Base-by-base conservation (phyloP, 1,284 basidiomycete species). In the Puccinia hordei region DNA sequence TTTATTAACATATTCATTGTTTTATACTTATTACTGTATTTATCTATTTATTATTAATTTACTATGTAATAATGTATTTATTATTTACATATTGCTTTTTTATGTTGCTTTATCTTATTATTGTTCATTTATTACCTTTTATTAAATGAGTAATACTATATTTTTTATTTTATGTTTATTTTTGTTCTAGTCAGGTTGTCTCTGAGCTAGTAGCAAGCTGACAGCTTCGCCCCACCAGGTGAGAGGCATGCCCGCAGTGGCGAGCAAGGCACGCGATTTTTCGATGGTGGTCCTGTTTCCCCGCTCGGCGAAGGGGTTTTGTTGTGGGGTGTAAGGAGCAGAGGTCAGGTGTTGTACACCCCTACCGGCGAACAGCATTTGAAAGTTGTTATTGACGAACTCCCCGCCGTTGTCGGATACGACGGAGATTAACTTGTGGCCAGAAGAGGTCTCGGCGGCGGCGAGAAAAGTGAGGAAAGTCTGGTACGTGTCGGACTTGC, bases 301-400 rank as follows among this genome's bases (percentile, higher is more conserved):
- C 59, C 86, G 38, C 38, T 41, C 38, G 6, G 38, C 38, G 6
- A 41, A 41, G 12, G 38, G 38, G 12, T 41, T 41, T 73, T 82
- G 85, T 83, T 0, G 85, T 82, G 85, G 86, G 2, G 85, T 84
- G 80, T 88, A 84, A 69, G 87, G 87, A 0, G 86, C 83, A 13
- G 85, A 85, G 24, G 85, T 82, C 61, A 85, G 81, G 30, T 82
- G 83, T 33, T 80, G 49, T 3, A 86, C 87, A 22, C 87, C 87
- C 9, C 81, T 38, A 0, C 65, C 44, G 12, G 81, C 80, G 8
- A 86, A 84, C 57, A 83, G 85, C 0, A 75, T 81, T 15, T 76
- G 24, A 80, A 87, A 85, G 8, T 81, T 82, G 2, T 19, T 3
- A 22, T 82, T 81, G 4, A 80, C 81, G 10, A 81, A 85, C 82